Base-by-base conservation (phyloP, 2,329 filamentous ascomycete species). In the Pseudopithomyces maydicus region DNA sequence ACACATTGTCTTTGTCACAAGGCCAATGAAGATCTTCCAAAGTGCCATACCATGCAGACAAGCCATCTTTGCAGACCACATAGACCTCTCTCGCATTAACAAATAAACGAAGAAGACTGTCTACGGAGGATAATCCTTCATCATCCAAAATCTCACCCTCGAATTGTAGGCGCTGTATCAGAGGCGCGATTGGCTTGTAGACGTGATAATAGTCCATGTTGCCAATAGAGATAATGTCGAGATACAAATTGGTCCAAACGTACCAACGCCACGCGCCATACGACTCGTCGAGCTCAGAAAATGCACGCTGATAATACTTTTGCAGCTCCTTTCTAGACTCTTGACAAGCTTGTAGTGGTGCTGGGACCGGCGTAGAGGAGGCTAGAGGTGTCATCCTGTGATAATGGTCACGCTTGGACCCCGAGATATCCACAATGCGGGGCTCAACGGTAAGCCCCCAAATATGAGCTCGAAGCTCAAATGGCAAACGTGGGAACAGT, bases 381-480 rank as follows among this genome's bases (percentile, higher is more conserved):
- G 17, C 48, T 17, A 39, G 39, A 41, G 29, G 50, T 22, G 38
- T 29, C 15, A 36, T 17, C 12, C 20, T 11, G 11, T 14, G 20
- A 32, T 20, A 50, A 15, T 43, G 26, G 26, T 22, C 6, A 15
- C n/a, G 17, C 20, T 39, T 41, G 17, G 36, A 54, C 14, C 19
- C 39, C 47, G 2, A 55, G 53, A 49, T 26, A 42, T 61, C 29
- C 22, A 61, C 44, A 15, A 44, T 52, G 22, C 58, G 56, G 43
- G 58, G 58, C 43, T 61, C 58, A 23, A 61, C 53, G 6, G 56
- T 54, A 19, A 58, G 15, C 44, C 54, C 43, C 58, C 58, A 61
- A 12, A 61, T 58, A n/a, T 20, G 44, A 12, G 41, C 20, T 4
- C 58, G 55, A 6, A 61, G 48, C 41, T 61, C 58, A 20, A 23